A percentile compares a stretch with the other conserved stretches of the same genome.
Conservation (phyloP, 1,139 yeast genomes). For the Magnusiomyces sp. region DNA sequence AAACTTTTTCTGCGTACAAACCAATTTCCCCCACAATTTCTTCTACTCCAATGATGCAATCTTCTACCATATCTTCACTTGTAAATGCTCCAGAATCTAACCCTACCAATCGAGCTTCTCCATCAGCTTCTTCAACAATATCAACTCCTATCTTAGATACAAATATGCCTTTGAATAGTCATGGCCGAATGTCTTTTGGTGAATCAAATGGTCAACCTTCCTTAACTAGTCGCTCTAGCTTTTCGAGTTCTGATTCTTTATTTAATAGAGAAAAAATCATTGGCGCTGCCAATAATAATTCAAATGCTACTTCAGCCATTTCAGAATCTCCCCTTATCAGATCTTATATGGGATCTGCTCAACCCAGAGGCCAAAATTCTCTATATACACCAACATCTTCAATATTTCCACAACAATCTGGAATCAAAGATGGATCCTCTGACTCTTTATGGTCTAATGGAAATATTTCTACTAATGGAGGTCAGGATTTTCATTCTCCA, state of each 20-base stretch:
- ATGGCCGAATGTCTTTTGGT: too few relatives aligned
- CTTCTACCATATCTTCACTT: too few relatives aligned
- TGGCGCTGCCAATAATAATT: neutral
- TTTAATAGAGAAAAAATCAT: neutral
- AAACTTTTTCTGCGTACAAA: too few relatives aligned
- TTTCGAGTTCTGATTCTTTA: too few relatives aligned
- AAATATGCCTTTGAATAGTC: too few relatives aligned
- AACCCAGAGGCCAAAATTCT: neutral
- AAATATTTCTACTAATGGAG: too few relatives aligned
- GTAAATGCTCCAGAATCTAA: slow-evolving; percentile 3
- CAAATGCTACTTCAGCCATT: neutral
- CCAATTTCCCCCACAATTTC: too few relatives aligned
- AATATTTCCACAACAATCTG: neutral
- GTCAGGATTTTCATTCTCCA: too few relatives aligned
- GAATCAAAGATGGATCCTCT: slow-evolving; percentile 6
- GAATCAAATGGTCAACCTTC: too few relatives aligned
- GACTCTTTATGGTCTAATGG: neutral
- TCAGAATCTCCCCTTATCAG: neutral
- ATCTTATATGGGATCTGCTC: neutral
- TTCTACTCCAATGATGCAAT: too few relatives aligned
- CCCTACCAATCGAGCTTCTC: neutral
- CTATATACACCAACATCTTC: neutral
- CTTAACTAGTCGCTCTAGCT: too few relatives aligned
- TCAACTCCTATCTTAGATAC: neutral
- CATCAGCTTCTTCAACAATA: too few relatives aligned